These are phyloP conservation scores for Hibiscus mutabilis DNA, from an alignment of 345 rosid species.

Conservation along the genomic window DNA sequence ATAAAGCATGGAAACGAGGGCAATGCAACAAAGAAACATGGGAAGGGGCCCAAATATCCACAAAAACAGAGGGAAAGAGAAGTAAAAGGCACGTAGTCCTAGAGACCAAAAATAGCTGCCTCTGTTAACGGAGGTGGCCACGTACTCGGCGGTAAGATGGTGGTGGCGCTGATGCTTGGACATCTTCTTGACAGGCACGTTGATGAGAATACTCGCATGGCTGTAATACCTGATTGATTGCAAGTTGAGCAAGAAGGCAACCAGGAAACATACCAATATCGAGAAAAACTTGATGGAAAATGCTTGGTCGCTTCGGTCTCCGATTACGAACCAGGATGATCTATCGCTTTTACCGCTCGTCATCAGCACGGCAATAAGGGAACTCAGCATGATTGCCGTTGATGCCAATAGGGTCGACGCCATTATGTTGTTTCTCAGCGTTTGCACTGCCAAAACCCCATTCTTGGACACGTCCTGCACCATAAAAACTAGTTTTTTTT, in stretches of 20 bases:
- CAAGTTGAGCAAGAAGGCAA: constrained; percentile 59
- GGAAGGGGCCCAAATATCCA: constrained; percentile 94
- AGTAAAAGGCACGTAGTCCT: constrained; percentile 81
- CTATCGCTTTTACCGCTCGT: constrained; percentile 36
- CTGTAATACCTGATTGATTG: constrained; percentile 84
- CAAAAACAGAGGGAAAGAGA: constrained; percentile 73
- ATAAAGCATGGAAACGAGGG: constrained; percentile 53
- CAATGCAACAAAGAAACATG: constrained; percentile 53
- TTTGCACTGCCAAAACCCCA: constrained; percentile 73
- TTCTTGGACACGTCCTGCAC: constrained; percentile 75
- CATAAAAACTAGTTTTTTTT: not conserved
- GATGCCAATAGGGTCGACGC: constrained; percentile 88
- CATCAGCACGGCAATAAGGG: constrained; percentile 65
- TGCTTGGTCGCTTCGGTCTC: constrained; percentile 45
- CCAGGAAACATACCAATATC: constrained; percentile 58
- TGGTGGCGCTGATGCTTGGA: constrained; percentile 22
- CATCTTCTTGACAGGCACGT: constrained; percentile 60
- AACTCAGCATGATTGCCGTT: constrained; percentile 78
- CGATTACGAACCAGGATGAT: constrained; percentile 31
- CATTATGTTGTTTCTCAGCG: constrained; percentile 89
- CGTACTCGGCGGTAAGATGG: constrained; percentile 48
- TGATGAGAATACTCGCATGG: constrained; percentile 82
- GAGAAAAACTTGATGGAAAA: constrained; percentile 64
- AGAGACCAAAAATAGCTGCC: constrained; percentile 93
- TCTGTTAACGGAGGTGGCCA: constrained; percentile 55